These are phyloP conservation scores for Pythium sukuiense DNA, from an alignment of 352 stramenopile species.

Conservation along the genomic window DNA sequence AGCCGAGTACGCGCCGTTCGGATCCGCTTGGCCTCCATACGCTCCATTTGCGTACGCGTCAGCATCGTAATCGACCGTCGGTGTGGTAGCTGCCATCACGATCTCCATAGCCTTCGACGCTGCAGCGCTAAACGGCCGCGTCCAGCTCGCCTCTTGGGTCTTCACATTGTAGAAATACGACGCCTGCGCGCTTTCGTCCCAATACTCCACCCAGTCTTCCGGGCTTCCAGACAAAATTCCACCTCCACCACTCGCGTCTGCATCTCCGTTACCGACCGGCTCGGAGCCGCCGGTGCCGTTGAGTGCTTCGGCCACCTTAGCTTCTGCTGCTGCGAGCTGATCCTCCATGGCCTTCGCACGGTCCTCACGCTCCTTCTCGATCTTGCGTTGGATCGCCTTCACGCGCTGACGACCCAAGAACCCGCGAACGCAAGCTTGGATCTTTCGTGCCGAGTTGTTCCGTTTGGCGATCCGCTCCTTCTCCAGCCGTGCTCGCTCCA, in stretches of 20 bases:
- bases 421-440: constrained; percentile 55
- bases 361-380: constrained; percentile 64
- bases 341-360: constrained; percentile 56
- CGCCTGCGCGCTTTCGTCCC: constrained; percentile 86
- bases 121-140: constrained; percentile 47
- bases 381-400: constrained; percentile 55
- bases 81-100: constrained; percentile 29
- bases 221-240: constrained; percentile 17
- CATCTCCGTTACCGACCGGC: constrained; percentile 16
- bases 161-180: constrained; percentile 90
- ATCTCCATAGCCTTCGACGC: constrained; percentile 41
- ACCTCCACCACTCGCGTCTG: constrained; percentile 8
- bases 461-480: constrained; percentile 57
- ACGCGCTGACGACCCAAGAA: constrained; percentile 60
- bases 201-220: constrained; percentile 89
- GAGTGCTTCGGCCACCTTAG: constrained; percentile 50
- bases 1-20: constrained; percentile 33
- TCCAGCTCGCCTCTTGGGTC: constrained; percentile 88
- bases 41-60: constrained; percentile 18
- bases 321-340: constrained; percentile 57
- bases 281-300: constrained; percentile 10
- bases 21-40: constrained; percentile 23
- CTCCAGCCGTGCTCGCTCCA: constrained; percentile 66
- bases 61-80: constrained; percentile 44
- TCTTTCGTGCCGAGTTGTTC: constrained; percentile 50